Evolutionary conservation across 192 early-diverging fungal species (phyloP), one percentile per base, ranked within the genome.

Genomic region (Coemansia reversa): DNA sequence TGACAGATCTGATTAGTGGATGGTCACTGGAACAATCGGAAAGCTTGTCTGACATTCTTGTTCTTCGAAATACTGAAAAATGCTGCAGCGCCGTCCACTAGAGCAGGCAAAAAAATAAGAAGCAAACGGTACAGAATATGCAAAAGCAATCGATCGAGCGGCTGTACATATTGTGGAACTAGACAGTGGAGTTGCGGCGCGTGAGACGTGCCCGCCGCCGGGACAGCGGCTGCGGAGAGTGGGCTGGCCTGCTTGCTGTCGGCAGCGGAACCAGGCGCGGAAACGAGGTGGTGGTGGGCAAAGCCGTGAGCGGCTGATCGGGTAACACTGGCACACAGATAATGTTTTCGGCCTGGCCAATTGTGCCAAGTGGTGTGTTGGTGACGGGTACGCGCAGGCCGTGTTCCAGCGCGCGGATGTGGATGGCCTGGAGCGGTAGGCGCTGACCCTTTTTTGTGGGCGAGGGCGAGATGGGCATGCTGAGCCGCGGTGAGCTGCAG

Each of bases 331-430:
- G 58, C 7, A 5, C 32, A 20, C 58, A 69, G 58, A 28, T 51
- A 18, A 78, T 78, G 64, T 79, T 79, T 35, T 79, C 76, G 5
- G 67, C 71, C 47, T 52, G 59, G 50, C 55, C 58, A 29, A 50
- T 22, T 1, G 49, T 58, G 48, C 76, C 76, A 58, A 79, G 62
- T 16, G 76, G 76, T 23, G 76, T 79, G 63, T 69, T 74, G 63
- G 48, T 55, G 19, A 79, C 55, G 27, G 76, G 76, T 14, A 79
- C 70, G 24, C 76, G 70, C 76, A 72, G 56, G 7, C 76, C 76
- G 39, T 74, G 71, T 47, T 73, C 76, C 0, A 79, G 71, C 16
- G 76, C 76, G 48, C 67, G 67, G 57, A 74, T 64, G 45, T 79
- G 70, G 55, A 79, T 73, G 49, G 67, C 25, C 25, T 79, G 76